Base-by-base conservation (phyloP, 306 rosid genomes). In the Chamaecrista fasciculata region DNA sequence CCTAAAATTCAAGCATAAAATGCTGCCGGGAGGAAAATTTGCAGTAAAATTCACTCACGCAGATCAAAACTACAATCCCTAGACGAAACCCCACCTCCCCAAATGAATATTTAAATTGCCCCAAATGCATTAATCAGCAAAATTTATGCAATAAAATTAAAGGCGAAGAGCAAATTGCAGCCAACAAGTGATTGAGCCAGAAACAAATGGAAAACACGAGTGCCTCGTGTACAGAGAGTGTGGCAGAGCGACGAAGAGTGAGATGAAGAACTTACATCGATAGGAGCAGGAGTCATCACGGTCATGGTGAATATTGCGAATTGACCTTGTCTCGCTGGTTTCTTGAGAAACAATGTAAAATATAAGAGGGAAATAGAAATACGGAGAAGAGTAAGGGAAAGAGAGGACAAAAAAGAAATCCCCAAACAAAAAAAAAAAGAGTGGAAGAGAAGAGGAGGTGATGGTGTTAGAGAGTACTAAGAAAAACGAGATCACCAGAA, bases 231-330 rank as follows among this genome's bases (percentile, higher is more conserved):
- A 28, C 50, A 70, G 62, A 12, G 71, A 3, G 74, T 31, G 67
- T 55, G 23, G 36, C 47, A 59, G 36, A 48, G 74, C 25, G 69
- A 57, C 21, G 43, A 57, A 66, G 43, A 70, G 64, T 57, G n/a
- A 26, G 71, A 55, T 28, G 25, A 18, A 36, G 59, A 16, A 24
- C 88, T 20, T 86, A 89, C 96, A 76, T 89, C 91, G 76, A 89
- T 72, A 76, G 96, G 85, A 61, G 83, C 82, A 49, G 92, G 86
- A 65, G 87, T 81, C 82, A 79, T 66, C 75, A 86, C 87, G 36
- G 92, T 86, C 92, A 86, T 86, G 81, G 67, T 67, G 76, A 63
- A 72, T 70, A 33, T 18, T 58, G 69, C 43, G 58, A 57, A 78
- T 80, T 83, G 65, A 44, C 43, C 81, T 73, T 76, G 76, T 58